Percentiles rank a stretch among this genome's conserved stretches.
These are phyloP conservation scores for Quercus lobata DNA, from an alignment of 331 rosid species.

Conservation along the genomic window DNA sequence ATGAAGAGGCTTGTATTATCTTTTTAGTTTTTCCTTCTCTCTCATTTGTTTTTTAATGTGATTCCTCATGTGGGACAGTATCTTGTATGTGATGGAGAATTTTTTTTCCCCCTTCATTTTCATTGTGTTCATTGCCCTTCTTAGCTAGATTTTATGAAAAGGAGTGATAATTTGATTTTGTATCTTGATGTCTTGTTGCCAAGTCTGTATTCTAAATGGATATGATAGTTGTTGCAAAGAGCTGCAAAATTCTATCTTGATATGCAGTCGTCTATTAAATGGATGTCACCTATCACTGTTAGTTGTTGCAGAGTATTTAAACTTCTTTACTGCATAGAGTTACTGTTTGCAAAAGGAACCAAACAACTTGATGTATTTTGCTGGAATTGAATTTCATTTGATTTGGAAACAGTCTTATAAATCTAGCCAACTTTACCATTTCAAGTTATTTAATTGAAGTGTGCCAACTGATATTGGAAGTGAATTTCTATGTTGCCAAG, in stretches of 20 bases:
- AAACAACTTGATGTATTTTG: too few species aligned
- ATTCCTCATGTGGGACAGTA: slow-evolving; percentile 13
- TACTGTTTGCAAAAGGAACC: not conserved
- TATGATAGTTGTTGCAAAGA: too few species aligned
- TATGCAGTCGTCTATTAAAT: too few species aligned
- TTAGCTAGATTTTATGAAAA: slow-evolving; percentile 17
- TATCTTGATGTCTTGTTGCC: slow-evolving; percentile 11
- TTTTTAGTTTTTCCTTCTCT: slow-evolving; percentile 13
- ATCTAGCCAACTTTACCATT: too few species aligned
- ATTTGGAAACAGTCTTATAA: too few species aligned
- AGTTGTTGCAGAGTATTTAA: not conserved
- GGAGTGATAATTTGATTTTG: slow-evolving; percentile 30
- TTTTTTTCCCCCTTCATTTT: not conserved
- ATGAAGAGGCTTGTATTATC: slow-evolving; percentile 43
- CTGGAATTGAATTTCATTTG: too few species aligned
- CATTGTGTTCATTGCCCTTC: not conserved
- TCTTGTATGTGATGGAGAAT: slow-evolving; percentile 38
- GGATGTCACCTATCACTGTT: not conserved
- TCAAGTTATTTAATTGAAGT: too few species aligned
- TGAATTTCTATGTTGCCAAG: too few species aligned
- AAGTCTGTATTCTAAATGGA: not conserved
- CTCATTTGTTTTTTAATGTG: not conserved
- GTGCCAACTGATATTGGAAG: too few species aligned
- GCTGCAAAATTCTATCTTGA: not conserved
- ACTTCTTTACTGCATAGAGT: not conserved